Conservation (phyloP, 2,329 filamentous ascomycete genomes). For the Diaporthe citrichinensis region DNA sequence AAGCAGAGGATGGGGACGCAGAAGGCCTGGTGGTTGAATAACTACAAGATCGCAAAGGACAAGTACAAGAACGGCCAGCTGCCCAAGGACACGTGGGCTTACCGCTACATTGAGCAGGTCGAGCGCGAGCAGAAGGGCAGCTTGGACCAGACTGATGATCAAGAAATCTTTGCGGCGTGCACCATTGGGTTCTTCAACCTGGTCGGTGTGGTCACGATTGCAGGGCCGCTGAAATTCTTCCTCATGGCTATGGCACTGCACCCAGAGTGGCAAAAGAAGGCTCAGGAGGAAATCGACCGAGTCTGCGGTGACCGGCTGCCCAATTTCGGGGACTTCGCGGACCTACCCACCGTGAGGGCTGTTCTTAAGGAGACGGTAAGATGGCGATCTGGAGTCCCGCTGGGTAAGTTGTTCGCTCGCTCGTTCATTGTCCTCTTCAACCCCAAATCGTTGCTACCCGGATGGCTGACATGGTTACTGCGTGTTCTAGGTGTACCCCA, state of each 20-base stretch:
- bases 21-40: conserved; percentile 61
- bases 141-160: conserved; percentile 57
- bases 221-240: conserved; percentile 65
- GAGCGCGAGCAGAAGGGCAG: conserved; percentile 54
- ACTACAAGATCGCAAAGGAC: conserved; percentile 57
- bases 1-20: conserved; percentile 58
- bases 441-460: not conserved
- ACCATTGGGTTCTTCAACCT: conserved; percentile 67
- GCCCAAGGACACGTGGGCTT: conserved; percentile 62
- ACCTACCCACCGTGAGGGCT: conserved; percentile 67
- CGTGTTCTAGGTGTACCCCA: conserved; percentile 60
- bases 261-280: conserved; percentile 66
- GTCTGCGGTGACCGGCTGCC: conserved; percentile 69
- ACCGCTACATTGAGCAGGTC: conserved; percentile 63
- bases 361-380: conserved; percentile 71
- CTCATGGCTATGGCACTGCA: conserved; percentile 67
- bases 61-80: conserved; percentile 57
- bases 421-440: not conserved
- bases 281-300: conserved; percentile 70
- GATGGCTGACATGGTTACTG: not conserved
- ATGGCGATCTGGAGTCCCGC: conserved; percentile 69
- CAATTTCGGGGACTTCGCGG: conserved; percentile 62
- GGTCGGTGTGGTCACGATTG: conserved; percentile 65
- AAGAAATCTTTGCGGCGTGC: conserved; percentile 63
- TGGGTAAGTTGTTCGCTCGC: conserved; percentile 53